Evolutionary conservation across 805 yeast genomes (phyloP).

Genomic region (Yarrowia bubula): DNA sequence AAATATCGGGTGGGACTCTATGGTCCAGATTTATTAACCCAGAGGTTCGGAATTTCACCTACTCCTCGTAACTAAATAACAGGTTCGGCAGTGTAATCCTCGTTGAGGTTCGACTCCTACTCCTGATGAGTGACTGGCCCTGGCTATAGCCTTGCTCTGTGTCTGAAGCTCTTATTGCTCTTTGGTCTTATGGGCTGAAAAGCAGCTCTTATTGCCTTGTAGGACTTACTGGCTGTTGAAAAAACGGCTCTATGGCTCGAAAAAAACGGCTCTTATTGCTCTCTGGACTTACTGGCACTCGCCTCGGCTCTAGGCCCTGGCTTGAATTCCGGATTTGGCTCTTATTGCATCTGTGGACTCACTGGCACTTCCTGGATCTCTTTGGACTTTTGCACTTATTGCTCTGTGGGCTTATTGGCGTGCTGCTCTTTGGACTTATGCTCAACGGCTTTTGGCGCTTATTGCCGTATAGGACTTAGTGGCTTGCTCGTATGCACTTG

Average conservation of each 20-base stretch:
- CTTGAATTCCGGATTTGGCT: background rate
- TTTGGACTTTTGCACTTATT: background rate
- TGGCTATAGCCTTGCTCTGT: background rate
- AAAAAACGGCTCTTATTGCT: background rate
- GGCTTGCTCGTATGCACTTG: background rate
- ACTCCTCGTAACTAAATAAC: slow-evolving; percentile 12
- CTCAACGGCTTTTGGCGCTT: background rate
- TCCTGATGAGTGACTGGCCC: background rate
- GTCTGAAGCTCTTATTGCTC: background rate
- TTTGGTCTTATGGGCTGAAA: too few relatives aligned
- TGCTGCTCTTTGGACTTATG: too few relatives aligned
- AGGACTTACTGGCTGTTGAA: background rate
- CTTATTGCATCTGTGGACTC: background rate
- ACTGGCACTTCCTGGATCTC: background rate
- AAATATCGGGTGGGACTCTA: background rate
- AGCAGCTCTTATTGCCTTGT: background rate
- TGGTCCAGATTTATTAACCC: slow-evolving; percentile 14
- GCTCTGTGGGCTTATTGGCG: background rate
- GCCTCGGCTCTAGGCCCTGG: background rate
- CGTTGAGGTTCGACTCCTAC: slow-evolving; percentile 2
- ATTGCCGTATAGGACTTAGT: slow-evolving; percentile 1
- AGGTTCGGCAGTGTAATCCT: slow-evolving; percentile 10
- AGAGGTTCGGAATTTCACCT: slow-evolving; percentile 12
- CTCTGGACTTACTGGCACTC: background rate
- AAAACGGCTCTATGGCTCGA: too few relatives aligned